A percentile compares a stretch with the other conserved stretches of the same genome.
Evolutionary conservation across 148 eudicot species (phyloP).

Genomic region (Pharnaceum exiguum): DNA sequence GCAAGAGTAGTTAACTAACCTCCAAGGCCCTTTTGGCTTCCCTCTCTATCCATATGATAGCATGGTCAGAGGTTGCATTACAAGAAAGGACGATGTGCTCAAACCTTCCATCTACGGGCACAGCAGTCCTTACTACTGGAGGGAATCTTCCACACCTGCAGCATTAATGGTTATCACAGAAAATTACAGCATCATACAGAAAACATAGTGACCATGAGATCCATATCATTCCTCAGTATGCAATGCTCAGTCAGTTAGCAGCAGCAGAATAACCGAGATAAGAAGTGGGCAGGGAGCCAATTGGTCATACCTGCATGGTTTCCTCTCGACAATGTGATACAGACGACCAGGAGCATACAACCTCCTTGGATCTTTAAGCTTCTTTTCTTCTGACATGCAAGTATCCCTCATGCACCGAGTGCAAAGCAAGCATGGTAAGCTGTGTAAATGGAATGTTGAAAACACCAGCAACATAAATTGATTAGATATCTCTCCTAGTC

Average conservation of each 20-base stretch:
- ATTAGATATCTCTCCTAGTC: background rate
- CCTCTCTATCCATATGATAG: conserved; percentile 81
- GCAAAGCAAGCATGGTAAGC: conserved; percentile 93
- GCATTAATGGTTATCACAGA: too few relatives aligned
- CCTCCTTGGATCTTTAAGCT: conserved; percentile 89
- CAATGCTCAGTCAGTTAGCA: background rate
- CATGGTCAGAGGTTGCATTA: conserved; percentile 92
- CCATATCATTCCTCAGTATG: background rate
- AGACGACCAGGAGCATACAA: conserved; percentile 97
- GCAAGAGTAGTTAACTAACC: conserved; percentile 37
- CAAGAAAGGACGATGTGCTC: conserved; percentile 94
- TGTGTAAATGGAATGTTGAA: conserved; percentile 25
- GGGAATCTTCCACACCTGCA: conserved; percentile 91
- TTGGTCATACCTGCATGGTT: conserved; percentile 65
- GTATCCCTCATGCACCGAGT: conserved; percentile 89
- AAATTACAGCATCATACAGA: too few relatives aligned
- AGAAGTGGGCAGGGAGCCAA: background rate
- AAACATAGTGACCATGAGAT: too few relatives aligned
- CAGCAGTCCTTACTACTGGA: conserved; percentile 92
- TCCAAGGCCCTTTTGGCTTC: conserved; percentile 80
- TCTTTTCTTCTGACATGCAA: conserved; percentile 69
- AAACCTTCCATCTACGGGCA: conserved; percentile 97
- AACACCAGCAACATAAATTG: background rate
- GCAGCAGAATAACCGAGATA: background rate
- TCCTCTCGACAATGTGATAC: conserved; percentile 97